Evolutionary conservation across 805 yeast genomes (phyloP).

Genomic region (Clavispora santaluciae): DNA sequence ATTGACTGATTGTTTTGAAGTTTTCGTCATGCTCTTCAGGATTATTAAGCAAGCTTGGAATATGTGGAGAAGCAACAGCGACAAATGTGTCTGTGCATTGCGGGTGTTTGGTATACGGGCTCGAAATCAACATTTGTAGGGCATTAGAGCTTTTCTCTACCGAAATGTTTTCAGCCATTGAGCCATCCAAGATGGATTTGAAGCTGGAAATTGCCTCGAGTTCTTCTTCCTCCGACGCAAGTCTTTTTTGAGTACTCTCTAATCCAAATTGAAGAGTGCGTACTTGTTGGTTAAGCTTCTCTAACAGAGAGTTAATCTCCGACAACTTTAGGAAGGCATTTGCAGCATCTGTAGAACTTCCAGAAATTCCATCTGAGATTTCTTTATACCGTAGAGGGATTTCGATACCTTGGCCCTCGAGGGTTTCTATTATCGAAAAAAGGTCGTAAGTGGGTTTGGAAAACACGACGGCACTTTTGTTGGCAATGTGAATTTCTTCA

Average conservation of each 20-base stretch:
- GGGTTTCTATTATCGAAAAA: conserved; percentile 30
- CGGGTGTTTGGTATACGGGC: not conserved
- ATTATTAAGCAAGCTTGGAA: not conserved
- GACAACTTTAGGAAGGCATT: conserved; percentile 13
- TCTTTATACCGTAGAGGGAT: conserved; percentile 35
- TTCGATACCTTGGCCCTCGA: conserved; percentile 29
- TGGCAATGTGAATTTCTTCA: conserved; percentile 7
- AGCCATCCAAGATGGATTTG: not conserved
- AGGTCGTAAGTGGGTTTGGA: conserved; percentile 19
- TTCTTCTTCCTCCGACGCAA: not conserved
- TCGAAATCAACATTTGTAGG: not conserved
- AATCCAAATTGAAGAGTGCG: not conserved
- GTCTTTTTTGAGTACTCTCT: not conserved
- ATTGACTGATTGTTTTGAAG: conserved; percentile 2
- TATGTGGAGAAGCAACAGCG: not conserved
- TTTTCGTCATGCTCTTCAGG: not conserved
- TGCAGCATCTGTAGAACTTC: conserved; percentile 6
- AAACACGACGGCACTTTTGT: conserved; percentile 1
- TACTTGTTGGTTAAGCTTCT: conserved; percentile 8
- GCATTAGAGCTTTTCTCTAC: not conserved
- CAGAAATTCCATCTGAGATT: conserved; percentile 22
- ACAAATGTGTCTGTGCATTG: not conserved
- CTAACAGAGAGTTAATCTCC: conserved; percentile 13
- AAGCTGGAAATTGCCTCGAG: not conserved
- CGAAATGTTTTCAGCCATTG: not conserved